Percentiles rank a stretch among this genome's conserved stretches.
Evolutionary conservation across 176 grass and related monocot species (phyloP).

Genomic region (Olyra latifolia): DNA sequence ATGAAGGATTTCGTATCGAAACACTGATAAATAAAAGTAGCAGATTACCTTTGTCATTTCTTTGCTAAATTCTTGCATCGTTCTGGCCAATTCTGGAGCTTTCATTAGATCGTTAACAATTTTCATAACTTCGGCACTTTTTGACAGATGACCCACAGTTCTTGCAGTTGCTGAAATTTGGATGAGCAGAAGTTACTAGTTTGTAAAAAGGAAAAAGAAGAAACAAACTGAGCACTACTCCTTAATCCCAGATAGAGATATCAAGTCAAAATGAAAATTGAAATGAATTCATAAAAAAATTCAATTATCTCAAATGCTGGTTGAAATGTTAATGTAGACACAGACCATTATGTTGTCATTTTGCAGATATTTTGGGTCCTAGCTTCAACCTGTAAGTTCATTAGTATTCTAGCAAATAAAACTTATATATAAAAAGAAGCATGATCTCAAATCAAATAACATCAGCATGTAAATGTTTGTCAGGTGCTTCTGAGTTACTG

Average conservation of each 20-base stretch:
- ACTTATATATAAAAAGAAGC: neutral
- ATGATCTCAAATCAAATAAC: slow-evolving; percentile 14
- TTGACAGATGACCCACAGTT: slow-evolving; percentile 82
- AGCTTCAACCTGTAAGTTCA: neutral
- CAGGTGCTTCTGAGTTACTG: neutral
- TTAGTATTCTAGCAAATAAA: neutral
- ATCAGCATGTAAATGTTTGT: neutral
- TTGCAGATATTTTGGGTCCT: neutral
- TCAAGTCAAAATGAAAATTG: neutral
- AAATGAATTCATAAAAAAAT: neutral
- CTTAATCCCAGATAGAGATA: neutral
- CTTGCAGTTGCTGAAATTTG: slow-evolving; percentile 73
- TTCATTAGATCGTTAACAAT: slow-evolving; percentile 88
- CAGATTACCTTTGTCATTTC: slow-evolving; percentile 88
- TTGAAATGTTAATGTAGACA: neutral
- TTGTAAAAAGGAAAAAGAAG: neutral
- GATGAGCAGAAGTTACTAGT: slow-evolving; percentile 12
- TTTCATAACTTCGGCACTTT: slow-evolving; percentile 94
- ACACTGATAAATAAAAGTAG: neutral
- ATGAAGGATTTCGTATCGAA: neutral
- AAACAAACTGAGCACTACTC: slow-evolving; percentile 11
- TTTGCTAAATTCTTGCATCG: slow-evolving; percentile 94
- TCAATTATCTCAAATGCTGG: neutral
- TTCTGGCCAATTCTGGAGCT: slow-evolving; percentile 84
- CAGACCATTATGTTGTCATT: neutral